Evolutionary conservation across 768 basidiomycete species (phyloP).

Genomic region (Clavulina sp.): DNA sequence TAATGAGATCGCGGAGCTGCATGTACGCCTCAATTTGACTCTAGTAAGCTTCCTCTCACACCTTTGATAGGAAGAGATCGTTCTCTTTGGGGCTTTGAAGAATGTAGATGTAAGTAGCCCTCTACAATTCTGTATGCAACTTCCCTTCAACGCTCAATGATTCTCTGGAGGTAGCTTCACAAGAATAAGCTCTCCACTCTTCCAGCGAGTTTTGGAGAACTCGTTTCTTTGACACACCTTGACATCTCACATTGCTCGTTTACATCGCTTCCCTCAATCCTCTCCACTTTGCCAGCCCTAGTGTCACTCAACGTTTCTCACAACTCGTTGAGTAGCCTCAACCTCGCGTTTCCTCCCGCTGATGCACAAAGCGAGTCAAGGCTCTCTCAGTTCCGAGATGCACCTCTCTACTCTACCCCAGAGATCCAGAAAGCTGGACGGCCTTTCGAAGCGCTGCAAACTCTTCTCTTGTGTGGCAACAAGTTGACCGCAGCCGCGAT

Average conservation of each 20-base stretch:
- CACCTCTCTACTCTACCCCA: conserved; percentile 1
- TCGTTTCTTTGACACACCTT: conserved; percentile 44
- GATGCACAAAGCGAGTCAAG: neutral
- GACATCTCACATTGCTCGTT: conserved; percentile 63
- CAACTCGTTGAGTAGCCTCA: conserved; percentile 31
- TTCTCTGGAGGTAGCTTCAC: conserved; percentile 34
- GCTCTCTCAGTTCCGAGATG: neutral
- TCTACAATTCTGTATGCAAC: neutral
- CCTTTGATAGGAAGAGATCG: conserved; percentile 38
- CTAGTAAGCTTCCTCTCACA: neutral
- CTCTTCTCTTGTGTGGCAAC: conserved; percentile 51
- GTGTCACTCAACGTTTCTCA: conserved; percentile 52
- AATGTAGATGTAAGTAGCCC: conserved; percentile 46
- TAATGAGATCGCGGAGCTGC: conserved; percentile 63
- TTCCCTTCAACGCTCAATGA: conserved; percentile 4
- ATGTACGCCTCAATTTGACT: conserved; percentile 15
- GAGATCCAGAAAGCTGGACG: neutral
- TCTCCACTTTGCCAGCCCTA: conserved; percentile 54
- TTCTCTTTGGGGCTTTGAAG: conserved; percentile 69
- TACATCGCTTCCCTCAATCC: conserved; percentile 38
- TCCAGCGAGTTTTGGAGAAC: conserved; percentile 49
- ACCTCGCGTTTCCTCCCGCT: neutral
- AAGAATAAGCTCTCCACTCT: conserved; percentile 48
- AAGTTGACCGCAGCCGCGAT: conserved; percentile 34
- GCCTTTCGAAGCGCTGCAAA: conserved; percentile 39